These are phyloP conservation scores for Leucocoprinus leucothites DNA, from an alignment of 768 basidiomycete species.

Conservation along the genomic window DNA sequence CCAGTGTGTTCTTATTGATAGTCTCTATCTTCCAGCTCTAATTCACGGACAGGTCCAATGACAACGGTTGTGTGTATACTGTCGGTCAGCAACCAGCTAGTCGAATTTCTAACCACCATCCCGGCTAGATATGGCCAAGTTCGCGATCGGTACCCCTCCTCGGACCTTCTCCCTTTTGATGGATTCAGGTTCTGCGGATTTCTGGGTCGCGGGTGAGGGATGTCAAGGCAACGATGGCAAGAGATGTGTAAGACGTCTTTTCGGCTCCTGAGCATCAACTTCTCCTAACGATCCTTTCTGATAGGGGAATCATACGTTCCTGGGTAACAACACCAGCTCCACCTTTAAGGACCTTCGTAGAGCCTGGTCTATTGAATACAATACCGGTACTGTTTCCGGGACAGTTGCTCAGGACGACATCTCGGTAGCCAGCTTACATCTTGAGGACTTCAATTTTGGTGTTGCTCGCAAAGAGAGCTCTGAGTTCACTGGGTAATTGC, in stretches of 20 bases:
- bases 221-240: conserved; percentile 34
- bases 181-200: conserved; percentile 63
- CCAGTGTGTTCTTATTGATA: conserved; percentile 35
- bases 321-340: conserved; percentile 56
- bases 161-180: conserved; percentile 47
- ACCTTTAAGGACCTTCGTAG: conserved; percentile 48
- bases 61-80: conserved; percentile 1
- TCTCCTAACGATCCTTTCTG: not conserved
- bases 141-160: conserved; percentile 46
- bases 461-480: conserved; percentile 50
- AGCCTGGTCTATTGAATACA: conserved; percentile 47
- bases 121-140: conserved; percentile 24
- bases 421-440: conserved; percentile 51
- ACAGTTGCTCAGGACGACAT: conserved; percentile 55
- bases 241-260: conserved; percentile 22
- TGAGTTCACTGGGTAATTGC: conserved; percentile 45
- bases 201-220: conserved; percentile 51
- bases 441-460: conserved; percentile 59
- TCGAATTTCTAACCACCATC: not conserved
- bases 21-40: conserved; percentile 25
- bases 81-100: not conserved
- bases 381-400: conserved; percentile 59
- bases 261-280: not conserved
- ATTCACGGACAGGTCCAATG: conserved; percentile 1
- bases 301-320: conserved; percentile 40